Base-by-base conservation (phyloP, 441 rosid genomes). In the Aquilaria agallochum region DNA sequence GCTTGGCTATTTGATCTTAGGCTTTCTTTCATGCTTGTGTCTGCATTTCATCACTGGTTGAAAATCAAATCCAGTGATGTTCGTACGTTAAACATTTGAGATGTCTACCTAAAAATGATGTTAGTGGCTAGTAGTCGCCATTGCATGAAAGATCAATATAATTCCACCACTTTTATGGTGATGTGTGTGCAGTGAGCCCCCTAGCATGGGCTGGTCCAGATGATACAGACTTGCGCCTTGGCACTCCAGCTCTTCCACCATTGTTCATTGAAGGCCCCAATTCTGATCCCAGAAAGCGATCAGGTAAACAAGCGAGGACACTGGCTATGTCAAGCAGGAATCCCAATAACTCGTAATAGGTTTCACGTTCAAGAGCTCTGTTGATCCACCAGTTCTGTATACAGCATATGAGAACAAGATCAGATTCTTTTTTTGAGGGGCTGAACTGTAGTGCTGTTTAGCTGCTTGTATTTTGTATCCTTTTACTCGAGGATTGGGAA, bases 121-220 rank as follows among this genome's bases (percentile, higher is more conserved):
- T 60, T 58, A 51, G 42, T 5, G 5, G 7, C 42, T 3, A 3
- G 42, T 56, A 60, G 49, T 14, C 11, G 9, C 3, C 8, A 7
- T 52, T 14, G 20, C 20, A 42, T 6, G 27, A 51, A 11, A 47
- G 3, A n/a, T 11, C 14, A 49, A 50, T 70, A 64, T 44, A 20
- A 59, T 36, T 36, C 40, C 9, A 31, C 10, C 8, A 20, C 27
- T 36, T 36, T 36, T 36, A 36, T 5, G 42, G 42, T 36, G 42
- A 36, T 36, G 42, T 9, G 4, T 13, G 30, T 61, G 67, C 83
- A 87, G 89, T 76, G 53, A 73, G 63, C 51, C 94, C 89, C 31
- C 60, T 88, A 51, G 58, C 85, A 68, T 83, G 80, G 89, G 79
- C 72, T 20, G 54, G 77, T 47, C 80, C 82, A 33, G 82, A 79